Conservation (phyloP, 1,139 yeast species). For the Magnusiomyces clavatus region DNA sequence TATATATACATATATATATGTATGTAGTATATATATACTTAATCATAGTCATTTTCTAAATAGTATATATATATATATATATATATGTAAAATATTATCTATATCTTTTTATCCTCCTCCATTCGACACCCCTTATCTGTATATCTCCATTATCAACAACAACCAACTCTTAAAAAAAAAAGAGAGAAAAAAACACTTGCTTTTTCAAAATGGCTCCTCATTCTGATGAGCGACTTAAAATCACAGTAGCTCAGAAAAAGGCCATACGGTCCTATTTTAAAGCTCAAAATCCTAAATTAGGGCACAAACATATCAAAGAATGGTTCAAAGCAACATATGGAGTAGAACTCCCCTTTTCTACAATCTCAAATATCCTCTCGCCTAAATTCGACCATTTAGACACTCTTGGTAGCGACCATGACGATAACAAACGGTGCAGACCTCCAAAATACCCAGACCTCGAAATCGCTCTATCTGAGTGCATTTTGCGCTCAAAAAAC, state of each 20-base stretch:
- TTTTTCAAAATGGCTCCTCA: constrained; percentile 4
- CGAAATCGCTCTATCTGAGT: constrained; percentile 13
- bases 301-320: constrained; percentile 12
- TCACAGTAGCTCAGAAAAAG: constrained; percentile 15
- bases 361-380: constrained; percentile 16
- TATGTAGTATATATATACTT: no score
- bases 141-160: background rate
- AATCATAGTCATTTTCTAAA: no score
- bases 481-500: constrained; percentile 9
- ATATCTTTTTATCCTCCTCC: no score
- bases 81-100: no score
- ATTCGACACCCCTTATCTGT: no score
- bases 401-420: constrained; percentile 13
- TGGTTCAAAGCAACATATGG: constrained; percentile 14
- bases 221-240: constrained; percentile 14
- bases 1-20: no score
- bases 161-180: background rate
- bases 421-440: constrained; percentile 13
- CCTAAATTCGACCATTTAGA: constrained; percentile 14
- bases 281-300: constrained; percentile 10
- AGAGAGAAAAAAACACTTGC: no score
- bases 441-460: constrained; percentile 15
- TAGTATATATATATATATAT: no score
- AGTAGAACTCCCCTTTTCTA: constrained; percentile 13
- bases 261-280: constrained; percentile 13